Percentiles rank a stretch among this genome's conserved stretches.
phyloP scores from a whole-genome alignment of 78 protist species.

The Dictyostelium discoideum region DNA sequence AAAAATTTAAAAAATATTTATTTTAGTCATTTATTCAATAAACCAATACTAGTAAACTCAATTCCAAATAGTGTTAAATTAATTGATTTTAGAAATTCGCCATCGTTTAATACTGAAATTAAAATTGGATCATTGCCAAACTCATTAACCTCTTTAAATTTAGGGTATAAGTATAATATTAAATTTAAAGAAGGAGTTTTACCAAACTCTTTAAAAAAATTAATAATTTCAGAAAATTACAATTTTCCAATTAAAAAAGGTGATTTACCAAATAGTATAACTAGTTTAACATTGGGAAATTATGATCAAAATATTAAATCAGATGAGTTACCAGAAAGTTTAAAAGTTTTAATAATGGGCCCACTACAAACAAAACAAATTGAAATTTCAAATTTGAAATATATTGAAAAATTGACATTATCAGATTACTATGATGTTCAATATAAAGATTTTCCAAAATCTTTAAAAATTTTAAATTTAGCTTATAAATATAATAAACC shows the following conservation, averaged over 20 bases:
- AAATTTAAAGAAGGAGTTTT: background rate
- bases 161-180: background rate
- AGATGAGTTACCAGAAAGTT: background rate
- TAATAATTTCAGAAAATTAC: background rate
- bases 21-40: background rate
- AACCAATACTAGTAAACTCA: background rate
- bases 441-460: background rate
- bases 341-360: background rate
- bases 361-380: background rate
- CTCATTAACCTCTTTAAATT: background rate
- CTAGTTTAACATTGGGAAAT: background rate
- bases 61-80: background rate
- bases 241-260: background rate
- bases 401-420: background rate
- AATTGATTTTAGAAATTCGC: background rate
- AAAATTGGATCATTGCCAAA: background rate
- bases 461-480: background rate
- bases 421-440: background rate
- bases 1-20: background rate
- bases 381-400: background rate
- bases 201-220: background rate
- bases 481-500: background rate
- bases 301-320: background rate
- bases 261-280: background rate
- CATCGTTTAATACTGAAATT: background rate